These are phyloP conservation scores for Melampsora americana DNA, from an alignment of 1,284 basidiomycete species.

Conservation along the genomic window DNA sequence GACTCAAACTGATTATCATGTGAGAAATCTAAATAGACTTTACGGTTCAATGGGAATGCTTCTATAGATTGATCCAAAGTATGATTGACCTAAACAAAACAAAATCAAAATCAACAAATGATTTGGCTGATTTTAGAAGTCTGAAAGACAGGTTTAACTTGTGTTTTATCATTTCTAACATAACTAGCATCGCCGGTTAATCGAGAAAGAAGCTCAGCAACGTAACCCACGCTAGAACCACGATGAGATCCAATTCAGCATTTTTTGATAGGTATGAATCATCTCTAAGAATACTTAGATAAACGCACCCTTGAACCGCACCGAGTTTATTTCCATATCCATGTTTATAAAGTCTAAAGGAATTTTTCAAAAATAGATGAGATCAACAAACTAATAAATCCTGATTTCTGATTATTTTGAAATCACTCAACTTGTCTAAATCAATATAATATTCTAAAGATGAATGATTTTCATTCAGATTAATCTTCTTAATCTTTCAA, in stretches of 20 bases:
- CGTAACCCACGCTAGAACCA: slow-evolving; percentile 20
- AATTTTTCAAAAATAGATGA: not conserved
- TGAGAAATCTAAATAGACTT: slow-evolving; percentile 30
- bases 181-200: slow-evolving; percentile 10
- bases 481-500: not conserved
- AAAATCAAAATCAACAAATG: too few relatives aligned
- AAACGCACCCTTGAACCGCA: slow-evolving; percentile 19
- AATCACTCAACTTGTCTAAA: slow-evolving; percentile 21
- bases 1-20: slow-evolving; percentile 37
- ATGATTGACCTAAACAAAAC: slow-evolving; percentile 22
- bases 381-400: not conserved
- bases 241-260: not conserved
- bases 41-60: slow-evolving; percentile 26
- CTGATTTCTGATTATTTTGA: not conserved
- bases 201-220: slow-evolving; percentile 30
- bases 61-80: slow-evolving; percentile 22
- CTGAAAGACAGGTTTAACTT: not conserved
- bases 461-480: not conserved
- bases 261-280: not conserved
- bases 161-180: slow-evolving; percentile 11
- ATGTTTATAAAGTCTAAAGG: slow-evolving; percentile 18
- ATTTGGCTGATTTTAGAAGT: not conserved
- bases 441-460: slow-evolving; percentile 28
- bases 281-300: not conserved
- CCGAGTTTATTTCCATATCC: slow-evolving; percentile 22